Evolutionary conservation across 1,284 basidiomycete genomes (phyloP).

Genomic region (Fomitopsis pinicola): DNA sequence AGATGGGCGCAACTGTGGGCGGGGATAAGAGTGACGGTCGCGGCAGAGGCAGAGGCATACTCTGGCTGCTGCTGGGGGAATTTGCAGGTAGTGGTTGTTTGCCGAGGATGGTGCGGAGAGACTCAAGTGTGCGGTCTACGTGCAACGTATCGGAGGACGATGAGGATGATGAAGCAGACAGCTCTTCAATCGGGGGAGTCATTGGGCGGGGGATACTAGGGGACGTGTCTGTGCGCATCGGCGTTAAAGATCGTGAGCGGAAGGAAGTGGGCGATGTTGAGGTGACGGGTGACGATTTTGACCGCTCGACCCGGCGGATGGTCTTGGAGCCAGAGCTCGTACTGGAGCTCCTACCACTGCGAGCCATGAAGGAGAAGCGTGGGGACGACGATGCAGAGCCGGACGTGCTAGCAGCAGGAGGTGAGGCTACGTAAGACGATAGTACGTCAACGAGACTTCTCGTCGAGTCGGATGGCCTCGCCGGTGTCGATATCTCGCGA

Average conservation of each 20-base stretch:
- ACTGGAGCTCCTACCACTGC: conserved; percentile 17
- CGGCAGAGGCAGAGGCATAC: conserved; percentile 29
- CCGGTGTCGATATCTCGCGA: conserved; percentile 9
- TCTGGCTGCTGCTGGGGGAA: conserved; percentile 8
- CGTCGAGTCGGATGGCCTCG: conserved; percentile 12
- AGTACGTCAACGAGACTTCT: conserved; percentile 23
- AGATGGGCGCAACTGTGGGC: conserved; percentile 46
- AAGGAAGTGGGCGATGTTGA: conserved; percentile 14
- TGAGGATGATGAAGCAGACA: conserved; percentile 39
- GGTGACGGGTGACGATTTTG: conserved; percentile 23
- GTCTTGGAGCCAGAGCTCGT: conserved; percentile 12
- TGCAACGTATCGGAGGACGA: conserved; percentile 43
- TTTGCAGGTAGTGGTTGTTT: conserved; percentile 38
- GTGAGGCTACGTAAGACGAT: conserved; percentile 19
- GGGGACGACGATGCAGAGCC: conserved; percentile 9
- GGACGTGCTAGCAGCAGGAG: conserved; percentile 12
- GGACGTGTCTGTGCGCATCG: conserved; percentile 27
- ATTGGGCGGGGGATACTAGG: conserved; percentile 31
- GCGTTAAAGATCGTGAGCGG: conserved; percentile 35
- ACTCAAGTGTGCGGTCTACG: conserved; percentile 54
- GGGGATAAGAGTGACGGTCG: conserved; percentile 25
- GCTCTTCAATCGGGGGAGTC: conserved; percentile 55
- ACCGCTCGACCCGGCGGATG: conserved; percentile 11
- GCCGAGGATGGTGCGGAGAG: conserved; percentile 65
- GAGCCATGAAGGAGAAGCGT: conserved; percentile 14